Evolutionary conservation across 306 rosid species (phyloP).

Genomic region (Quercus engelmannii): DNA sequence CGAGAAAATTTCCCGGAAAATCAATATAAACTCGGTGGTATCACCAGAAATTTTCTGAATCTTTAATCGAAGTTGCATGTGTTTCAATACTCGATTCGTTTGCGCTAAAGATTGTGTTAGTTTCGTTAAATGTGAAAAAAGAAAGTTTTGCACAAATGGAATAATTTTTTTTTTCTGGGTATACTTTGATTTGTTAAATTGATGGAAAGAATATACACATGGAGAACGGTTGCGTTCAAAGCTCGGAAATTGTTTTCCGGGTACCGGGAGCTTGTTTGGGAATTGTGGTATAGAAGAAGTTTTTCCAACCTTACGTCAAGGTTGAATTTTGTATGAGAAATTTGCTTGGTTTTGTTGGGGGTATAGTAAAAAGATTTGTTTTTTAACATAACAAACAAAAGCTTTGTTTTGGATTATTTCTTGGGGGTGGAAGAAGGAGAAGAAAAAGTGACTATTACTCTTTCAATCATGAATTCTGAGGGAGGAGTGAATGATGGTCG

Average conservation of each 20-base stretch:
- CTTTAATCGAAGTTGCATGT: conserved; percentile 21
- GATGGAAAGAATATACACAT: conserved; percentile 24
- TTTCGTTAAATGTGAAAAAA: conserved; percentile 14
- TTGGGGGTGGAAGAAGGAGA: conserved; percentile 41
- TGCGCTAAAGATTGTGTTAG: conserved; percentile 19
- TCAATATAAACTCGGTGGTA: conserved; percentile 22
- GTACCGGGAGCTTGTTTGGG: conserved; percentile 17
- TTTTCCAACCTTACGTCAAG: conserved; percentile 23
- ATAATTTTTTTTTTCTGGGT: conserved; percentile 3
- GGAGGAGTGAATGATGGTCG: conserved; percentile 64
- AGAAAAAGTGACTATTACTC: conserved; percentile 31
- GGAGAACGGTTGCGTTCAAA: conserved; percentile 44
- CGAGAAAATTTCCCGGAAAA: conserved; percentile 14
- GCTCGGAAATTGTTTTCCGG: conserved; percentile 34
- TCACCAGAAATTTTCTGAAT: conserved; percentile 5
- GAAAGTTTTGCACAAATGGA: background rate
- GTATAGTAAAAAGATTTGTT: conserved; percentile 30
- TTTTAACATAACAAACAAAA: conserved; percentile 37
- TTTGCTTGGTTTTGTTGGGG: conserved; percentile 33
- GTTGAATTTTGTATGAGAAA: conserved; percentile 22
- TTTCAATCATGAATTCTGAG: conserved; percentile 23
- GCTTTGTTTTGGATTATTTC: conserved; percentile 24
- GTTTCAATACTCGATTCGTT: conserved; percentile 21
- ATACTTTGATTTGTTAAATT: conserved; percentile 14
- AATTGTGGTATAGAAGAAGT: conserved; percentile 15